Evolutionary conservation across 768 basidiomycete genomes (phyloP).

Genomic region (Tricholoma matsutake): DNA sequence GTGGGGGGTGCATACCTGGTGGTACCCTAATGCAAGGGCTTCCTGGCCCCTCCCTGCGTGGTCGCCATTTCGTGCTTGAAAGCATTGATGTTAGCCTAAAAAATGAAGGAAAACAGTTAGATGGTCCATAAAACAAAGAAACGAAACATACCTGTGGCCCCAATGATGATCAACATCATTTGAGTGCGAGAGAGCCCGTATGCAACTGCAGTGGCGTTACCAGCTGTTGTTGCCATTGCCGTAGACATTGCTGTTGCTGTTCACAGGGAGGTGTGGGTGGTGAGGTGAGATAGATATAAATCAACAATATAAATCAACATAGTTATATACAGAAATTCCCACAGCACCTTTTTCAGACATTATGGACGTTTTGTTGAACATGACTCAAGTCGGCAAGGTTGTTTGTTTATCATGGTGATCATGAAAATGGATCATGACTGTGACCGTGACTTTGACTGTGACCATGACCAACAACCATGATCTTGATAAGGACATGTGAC

Average conservation of each 20-base stretch:
- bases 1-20: background rate
- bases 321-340: background rate
- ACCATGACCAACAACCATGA: too few species aligned
- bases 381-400: background rate
- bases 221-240: too few species aligned
- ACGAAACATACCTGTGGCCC: too few species aligned
- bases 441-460: too few species aligned
- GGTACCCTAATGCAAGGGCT: background rate
- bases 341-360: background rate
- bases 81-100: background rate
- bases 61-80: background rate
- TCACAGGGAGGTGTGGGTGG: too few species aligned
- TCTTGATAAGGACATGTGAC: too few species aligned
- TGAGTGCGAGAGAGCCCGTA: too few species aligned
- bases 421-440: background rate
- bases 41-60: background rate
- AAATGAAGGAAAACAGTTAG: background rate
- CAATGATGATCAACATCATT: too few species aligned
- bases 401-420: background rate
- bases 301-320: background rate
- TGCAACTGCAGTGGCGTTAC: too few species aligned
- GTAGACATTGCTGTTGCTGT: too few species aligned
- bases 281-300: background rate
- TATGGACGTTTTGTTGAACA: background rate
- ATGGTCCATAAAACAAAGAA: background rate